phyloP scores from a whole-genome alignment of 495 filamentous ascomycete genomes.

The Penicillium diatomitis region DNA sequence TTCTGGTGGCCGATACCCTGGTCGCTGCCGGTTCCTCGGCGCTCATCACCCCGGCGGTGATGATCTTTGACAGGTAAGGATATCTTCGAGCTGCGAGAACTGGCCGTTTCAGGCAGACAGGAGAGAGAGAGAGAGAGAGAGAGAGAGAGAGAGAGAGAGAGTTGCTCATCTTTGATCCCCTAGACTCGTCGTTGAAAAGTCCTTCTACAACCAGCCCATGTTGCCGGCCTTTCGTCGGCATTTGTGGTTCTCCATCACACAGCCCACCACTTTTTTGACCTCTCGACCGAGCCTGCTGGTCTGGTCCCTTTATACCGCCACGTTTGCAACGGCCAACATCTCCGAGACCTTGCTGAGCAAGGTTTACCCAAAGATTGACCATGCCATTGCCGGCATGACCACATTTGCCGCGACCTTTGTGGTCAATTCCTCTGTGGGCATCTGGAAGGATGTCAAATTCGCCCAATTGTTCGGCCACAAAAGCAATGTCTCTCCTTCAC shows the following conservation, averaged over 20 bases:
- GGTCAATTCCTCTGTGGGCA: constrained; percentile 32
- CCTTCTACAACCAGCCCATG: constrained; percentile 64
- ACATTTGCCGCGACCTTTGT: constrained; percentile 30
- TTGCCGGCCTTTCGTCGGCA: constrained; percentile 53
- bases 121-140: too few relatives aligned
- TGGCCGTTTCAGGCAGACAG: too few relatives aligned
- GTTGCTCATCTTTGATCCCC: too few relatives aligned
- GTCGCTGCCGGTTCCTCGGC: constrained; percentile 32
- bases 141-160: too few relatives aligned
- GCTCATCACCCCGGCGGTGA: constrained; percentile 30
- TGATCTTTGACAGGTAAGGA: constrained; percentile 31
- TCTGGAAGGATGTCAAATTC: constrained; percentile 42
- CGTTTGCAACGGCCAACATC: constrained; percentile 77
- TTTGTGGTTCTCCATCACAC: constrained; percentile 49
- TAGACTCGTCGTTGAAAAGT: constrained; percentile 70
- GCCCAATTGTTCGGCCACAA: constrained; percentile 33
- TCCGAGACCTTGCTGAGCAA: constrained; percentile 38
- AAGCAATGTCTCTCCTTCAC: constrained; percentile 7
- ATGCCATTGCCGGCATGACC: constrained; percentile 36
- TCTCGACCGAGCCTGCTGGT: constrained; percentile 72
- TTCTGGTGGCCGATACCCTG: constrained; percentile 24
- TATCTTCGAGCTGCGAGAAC: too few relatives aligned
- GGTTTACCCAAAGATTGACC: constrained; percentile 37
- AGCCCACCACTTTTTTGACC: constrained; percentile 59
- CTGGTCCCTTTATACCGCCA: constrained; percentile 76